Percentiles rank a stretch among this genome's conserved stretches.
These are phyloP conservation scores for Cubamyces sp. DNA, from an alignment of 768 basidiomycete genomes.

Conservation along the genomic window DNA sequence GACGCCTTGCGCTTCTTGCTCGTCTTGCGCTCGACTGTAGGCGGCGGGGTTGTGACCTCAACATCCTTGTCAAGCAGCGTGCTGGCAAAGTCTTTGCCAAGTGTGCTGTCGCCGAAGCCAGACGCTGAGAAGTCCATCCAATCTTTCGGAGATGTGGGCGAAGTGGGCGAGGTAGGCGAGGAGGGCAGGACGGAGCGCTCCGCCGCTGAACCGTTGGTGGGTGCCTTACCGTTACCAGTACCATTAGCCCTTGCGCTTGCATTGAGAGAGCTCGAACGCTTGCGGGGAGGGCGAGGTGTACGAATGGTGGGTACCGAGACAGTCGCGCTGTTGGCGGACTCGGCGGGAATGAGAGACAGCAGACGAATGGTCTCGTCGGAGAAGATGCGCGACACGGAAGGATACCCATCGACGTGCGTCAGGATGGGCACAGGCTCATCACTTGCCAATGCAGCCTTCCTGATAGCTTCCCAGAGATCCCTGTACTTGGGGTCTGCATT, in stretches of 20 bases:
- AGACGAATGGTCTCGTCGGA: slow-evolving; percentile 68
- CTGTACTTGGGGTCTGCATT: slow-evolving; percentile 38
- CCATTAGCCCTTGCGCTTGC: slow-evolving; percentile 10
- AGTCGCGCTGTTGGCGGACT: slow-evolving; percentile 35
- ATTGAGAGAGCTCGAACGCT: slow-evolving; percentile 29
- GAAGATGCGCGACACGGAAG: slow-evolving; percentile 55
- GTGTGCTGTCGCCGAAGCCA: slow-evolving; percentile 55
- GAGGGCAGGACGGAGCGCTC: neutral
- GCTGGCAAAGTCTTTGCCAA: slow-evolving; percentile 51
- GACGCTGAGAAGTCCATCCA: slow-evolving; percentile 72
- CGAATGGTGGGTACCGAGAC: slow-evolving; percentile 35
- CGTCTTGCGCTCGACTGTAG: slow-evolving; percentile 35
- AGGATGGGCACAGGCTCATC: slow-evolving; percentile 25
- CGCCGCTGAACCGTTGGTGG: slow-evolving; percentile 2
- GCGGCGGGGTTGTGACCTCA: slow-evolving; percentile 52
- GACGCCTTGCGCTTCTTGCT: slow-evolving; percentile 40
- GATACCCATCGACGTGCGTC: slow-evolving; percentile 40
- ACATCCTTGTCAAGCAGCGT: slow-evolving; percentile 64
- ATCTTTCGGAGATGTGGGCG: slow-evolving; percentile 45
- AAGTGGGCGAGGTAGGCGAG: slow-evolving; percentile 19
- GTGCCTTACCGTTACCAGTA: slow-evolving; percentile 22
- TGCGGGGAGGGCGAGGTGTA: slow-evolving; percentile 32
- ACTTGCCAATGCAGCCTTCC: slow-evolving; percentile 39
- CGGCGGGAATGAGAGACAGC: slow-evolving; percentile 53
- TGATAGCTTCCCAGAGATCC: slow-evolving; percentile 60